Percentiles rank a stretch among this genome's conserved stretches.
Evolutionary conservation across 169 alveolate genomes (phyloP).

Genomic region (Cryptosporidium sp.): DNA sequence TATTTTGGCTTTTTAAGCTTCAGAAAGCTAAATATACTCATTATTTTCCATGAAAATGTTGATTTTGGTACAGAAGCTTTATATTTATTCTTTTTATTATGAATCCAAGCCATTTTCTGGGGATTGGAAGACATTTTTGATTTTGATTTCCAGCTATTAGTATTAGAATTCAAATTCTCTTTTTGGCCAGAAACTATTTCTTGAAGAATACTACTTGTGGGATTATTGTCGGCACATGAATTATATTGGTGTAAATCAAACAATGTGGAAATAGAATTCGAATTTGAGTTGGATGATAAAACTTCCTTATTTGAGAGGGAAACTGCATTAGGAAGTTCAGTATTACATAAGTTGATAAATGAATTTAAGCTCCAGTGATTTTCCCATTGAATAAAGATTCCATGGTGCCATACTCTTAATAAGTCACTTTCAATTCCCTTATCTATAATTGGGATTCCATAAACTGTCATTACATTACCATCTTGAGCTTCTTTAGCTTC

Average conservation of each 20-base stretch:
- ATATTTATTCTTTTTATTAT: not conserved
- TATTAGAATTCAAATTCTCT: not conserved
- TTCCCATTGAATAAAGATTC: constrained; percentile 68
- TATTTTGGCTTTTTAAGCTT: not conserved
- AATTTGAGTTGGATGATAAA: not conserved
- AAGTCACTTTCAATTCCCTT: constrained; percentile 65
- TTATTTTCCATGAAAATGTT: not conserved
- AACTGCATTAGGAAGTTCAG: constrained; percentile 20
- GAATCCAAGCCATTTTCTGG: not conserved
- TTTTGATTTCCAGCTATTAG: not conserved
- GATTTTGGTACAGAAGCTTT: not conserved
- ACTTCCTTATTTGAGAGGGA: not conserved
- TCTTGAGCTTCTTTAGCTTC: constrained; percentile 2
- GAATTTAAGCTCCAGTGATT: constrained; percentile 70
- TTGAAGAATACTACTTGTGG: not conserved
- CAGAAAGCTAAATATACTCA: not conserved
- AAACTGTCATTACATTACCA: constrained; percentile 8
- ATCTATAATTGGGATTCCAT: constrained; percentile 8
- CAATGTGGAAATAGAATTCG: not conserved
- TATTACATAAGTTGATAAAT: constrained; percentile 21
- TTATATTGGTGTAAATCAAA: not conserved
- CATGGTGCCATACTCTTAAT: constrained; percentile 63
- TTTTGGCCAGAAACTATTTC: not conserved
- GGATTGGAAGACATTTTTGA: not conserved
- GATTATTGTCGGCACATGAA: not conserved